Conservation (phyloP, 2,329 filamentous ascomycete species). For the Daldinia sp. region DNA sequence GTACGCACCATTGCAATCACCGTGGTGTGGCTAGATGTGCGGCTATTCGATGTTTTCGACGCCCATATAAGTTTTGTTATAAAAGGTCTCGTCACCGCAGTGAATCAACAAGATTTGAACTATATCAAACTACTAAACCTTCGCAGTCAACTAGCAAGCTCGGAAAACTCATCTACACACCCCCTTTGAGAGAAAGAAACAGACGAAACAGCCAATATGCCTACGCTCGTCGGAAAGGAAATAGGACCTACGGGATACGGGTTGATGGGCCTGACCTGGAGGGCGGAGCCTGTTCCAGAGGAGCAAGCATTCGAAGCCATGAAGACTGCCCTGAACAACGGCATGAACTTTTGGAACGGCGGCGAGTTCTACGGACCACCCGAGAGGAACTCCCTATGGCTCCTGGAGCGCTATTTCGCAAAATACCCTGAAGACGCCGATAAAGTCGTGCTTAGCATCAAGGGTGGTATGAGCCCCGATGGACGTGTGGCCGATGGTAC, state of each 20-base stretch:
- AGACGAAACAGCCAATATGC: slow-evolving; percentile 34
- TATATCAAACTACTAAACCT: not conserved
- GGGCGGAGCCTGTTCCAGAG: slow-evolving; percentile 42
- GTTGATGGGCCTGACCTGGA: slow-evolving; percentile 47
- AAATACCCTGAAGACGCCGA: slow-evolving; percentile 64
- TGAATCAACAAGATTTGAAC: not conserved
- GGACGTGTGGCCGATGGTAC: slow-evolving; percentile 53
- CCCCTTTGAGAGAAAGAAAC: not conserved
- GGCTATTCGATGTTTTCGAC: not conserved
- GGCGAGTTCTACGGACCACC: slow-evolving; percentile 64
- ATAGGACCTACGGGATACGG: slow-evolving; percentile 41
- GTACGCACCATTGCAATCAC: not conserved
- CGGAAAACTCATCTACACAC: not conserved
- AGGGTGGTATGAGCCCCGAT: slow-evolving; percentile 56
- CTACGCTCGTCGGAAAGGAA: slow-evolving; percentile 42
- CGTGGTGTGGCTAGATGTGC: not conserved
- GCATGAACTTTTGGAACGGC: slow-evolving; percentile 60
- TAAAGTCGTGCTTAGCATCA: slow-evolving; percentile 64
- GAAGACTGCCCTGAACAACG: slow-evolving; percentile 53
- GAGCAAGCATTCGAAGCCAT: slow-evolving; percentile 57
- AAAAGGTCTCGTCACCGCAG: not conserved
- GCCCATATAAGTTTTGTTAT: not conserved
- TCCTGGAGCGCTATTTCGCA: slow-evolving; percentile 64
- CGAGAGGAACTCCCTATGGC: slow-evolving; percentile 59
- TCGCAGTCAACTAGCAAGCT: not conserved